Conservation (phyloP, 768 basidiomycete species). For the Amanita exitialis region DNA sequence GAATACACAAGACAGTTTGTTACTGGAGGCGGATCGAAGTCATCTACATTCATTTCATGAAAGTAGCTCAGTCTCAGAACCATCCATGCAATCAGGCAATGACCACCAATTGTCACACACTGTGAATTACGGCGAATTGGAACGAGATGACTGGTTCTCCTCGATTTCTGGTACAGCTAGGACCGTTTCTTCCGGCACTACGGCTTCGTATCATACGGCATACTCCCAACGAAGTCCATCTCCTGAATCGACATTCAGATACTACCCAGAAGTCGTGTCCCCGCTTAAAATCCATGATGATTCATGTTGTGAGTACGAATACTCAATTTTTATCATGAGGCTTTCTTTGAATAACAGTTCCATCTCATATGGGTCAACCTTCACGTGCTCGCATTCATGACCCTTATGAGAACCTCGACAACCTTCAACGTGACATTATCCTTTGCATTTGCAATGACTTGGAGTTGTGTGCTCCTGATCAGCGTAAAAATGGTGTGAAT, state of each 20-base stretch:
- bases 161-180: background rate
- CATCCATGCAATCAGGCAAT: background rate
- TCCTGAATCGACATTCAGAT: background rate
- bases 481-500: conserved; percentile 10
- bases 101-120: background rate
- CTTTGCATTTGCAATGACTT: conserved; percentile 9
- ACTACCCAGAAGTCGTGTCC: background rate
- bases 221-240: background rate
- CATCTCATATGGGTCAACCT: background rate
- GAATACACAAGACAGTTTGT: background rate
- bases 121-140: background rate
- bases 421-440: conserved; percentile 15
- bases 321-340: background rate
- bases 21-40: background rate
- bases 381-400: conserved; percentile 6
- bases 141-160: background rate
- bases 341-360: background rate
- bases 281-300: background rate
- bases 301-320: background rate
- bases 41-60: background rate
- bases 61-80: background rate
- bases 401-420: conserved; percentile 13
- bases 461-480: background rate
- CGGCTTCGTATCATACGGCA: conserved; percentile 3
- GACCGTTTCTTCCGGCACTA: background rate